Evolutionary conservation across 805 yeast genomes (phyloP).

Genomic region (Grigorovia humatica): DNA sequence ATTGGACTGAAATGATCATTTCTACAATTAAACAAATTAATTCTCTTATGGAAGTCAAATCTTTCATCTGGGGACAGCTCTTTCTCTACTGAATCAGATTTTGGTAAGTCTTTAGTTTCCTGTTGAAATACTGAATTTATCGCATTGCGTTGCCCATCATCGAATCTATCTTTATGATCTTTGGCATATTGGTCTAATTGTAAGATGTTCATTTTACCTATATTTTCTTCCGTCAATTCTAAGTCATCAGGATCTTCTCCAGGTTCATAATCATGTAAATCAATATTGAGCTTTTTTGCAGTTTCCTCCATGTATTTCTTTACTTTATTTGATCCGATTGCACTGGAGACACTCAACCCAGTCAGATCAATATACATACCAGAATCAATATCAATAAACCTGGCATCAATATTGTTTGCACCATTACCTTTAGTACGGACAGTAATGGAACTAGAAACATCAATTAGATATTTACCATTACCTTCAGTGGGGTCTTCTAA

Average conservation of each 20-base stretch:
- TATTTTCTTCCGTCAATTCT: conserved; percentile 3
- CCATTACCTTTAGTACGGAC: conserved; percentile 50
- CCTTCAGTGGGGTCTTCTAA: conserved; percentile 42
- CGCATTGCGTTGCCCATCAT: conserved; percentile 1
- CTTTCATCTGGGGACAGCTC: conserved; percentile 26
- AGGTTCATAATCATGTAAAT: not conserved
- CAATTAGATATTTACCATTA: conserved; percentile 45
- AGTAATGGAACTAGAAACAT: conserved; percentile 41
- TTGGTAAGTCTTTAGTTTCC: conserved; percentile 3
- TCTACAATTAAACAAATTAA: conserved; percentile 41
- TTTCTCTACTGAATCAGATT: conserved; percentile 7
- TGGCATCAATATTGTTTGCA: conserved; percentile 55
- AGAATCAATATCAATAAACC: conserved; percentile 60
- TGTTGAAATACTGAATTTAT: conserved; percentile 8
- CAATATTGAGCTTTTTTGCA: not conserved
- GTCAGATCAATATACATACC: conserved; percentile 70
- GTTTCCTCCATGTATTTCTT: not conserved
- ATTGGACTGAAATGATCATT: conserved; percentile 46
- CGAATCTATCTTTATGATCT: conserved; percentile 8
- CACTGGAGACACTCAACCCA: conserved; percentile 41
- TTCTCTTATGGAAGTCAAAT: conserved; percentile 24
- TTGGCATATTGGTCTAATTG: conserved; percentile 8
- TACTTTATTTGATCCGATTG: conserved; percentile 7
- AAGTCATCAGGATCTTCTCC: not conserved
- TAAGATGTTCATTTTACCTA: conserved; percentile 5